phyloP scores from a whole-genome alignment of 2,329 filamentous ascomycete genomes.

The Clarireedia sp. region DNA sequence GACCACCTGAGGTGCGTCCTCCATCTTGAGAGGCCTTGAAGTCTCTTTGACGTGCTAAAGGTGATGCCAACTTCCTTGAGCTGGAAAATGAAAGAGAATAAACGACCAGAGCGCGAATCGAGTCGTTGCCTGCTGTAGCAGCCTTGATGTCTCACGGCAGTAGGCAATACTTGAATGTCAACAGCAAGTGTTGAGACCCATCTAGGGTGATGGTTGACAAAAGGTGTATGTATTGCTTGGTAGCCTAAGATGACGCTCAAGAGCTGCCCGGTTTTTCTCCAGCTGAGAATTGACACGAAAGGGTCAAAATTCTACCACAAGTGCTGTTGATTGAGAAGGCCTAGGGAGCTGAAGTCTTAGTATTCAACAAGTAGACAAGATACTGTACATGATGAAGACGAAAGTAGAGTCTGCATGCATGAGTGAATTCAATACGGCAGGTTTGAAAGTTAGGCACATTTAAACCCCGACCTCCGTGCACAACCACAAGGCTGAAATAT shows the following conservation, averaged over 20 bases:
- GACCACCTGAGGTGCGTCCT: background rate
- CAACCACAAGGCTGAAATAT: too few relatives aligned
- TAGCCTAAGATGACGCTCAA: background rate
- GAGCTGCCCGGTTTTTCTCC: background rate
- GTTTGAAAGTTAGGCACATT: too few relatives aligned
- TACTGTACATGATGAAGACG: too few relatives aligned
- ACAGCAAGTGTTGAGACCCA: background rate
- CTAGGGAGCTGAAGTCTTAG: background rate
- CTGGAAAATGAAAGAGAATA: background rate
- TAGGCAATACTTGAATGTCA: background rate
- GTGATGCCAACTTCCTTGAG: background rate
- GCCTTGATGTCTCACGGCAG: too few relatives aligned
- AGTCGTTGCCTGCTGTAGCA: too few relatives aligned
- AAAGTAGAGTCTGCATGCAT: too few relatives aligned
- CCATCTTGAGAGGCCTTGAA: conserved; percentile 9
- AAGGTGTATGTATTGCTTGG: background rate
- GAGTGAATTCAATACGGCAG: too few relatives aligned
- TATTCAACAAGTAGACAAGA: too few relatives aligned
- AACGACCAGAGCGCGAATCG: background rate
- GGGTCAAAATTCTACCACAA: background rate
- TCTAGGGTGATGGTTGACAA: background rate
- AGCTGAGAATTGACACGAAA: background rate
- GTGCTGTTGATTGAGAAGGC: background rate
- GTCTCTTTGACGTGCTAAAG: background rate
- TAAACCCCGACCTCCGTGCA: too few relatives aligned